Evolutionary conservation across 2,329 filamentous ascomycete species (phyloP), one percentile per base, ranked within the genome.

Genomic region (Aquanectria penicillioides): DNA sequence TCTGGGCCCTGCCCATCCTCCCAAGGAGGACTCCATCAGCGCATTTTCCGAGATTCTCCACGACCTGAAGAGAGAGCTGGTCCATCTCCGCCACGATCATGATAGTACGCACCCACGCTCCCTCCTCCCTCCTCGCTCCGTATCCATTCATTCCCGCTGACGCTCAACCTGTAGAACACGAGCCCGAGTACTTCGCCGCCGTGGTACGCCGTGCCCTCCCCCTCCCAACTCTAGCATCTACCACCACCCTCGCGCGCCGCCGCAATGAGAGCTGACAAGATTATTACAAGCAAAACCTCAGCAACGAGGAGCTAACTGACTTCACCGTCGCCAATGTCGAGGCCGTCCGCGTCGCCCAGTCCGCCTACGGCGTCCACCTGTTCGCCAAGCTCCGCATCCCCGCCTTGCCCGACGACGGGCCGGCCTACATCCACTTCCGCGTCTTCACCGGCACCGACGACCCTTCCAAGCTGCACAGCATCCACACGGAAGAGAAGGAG

Each of bases 401-500:
- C 29, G 66, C 61, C 34, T 26, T 69, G 31, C 75, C 83, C 31
- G 78, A 80, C 46, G 79, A 80, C 48, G 88, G 88, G 63, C 89
- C 89, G 59, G 77, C 90, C 0, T 83, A 97, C 56, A 87, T 91
- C 5, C 97, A 97, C 76, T 85, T 97, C 65, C 94, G 97, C 78
- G 91, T 97, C 49, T 95, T 89, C 73, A 87, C 97, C 75, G 87
- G 97, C 7, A 89, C 92, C 8, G 84, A 97, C 62, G 91, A 92
- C 12, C 57, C 62, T 74, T 90, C 94, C 28, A 93, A 97, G 85
- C 83, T 93, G 83, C 87, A 94, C 63, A 93, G 97, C 73, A 93
- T 94, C 28, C 97, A 97, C 86, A 94, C 93, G 3, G 80, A 97
- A 63, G 97, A 97, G 80, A 95, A 95, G 84, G 95, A 96, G 84